These are phyloP conservation scores for Leptomonas pyrrhocoris DNA, from an alignment of 208 protist species.

Conservation along the genomic window DNA sequence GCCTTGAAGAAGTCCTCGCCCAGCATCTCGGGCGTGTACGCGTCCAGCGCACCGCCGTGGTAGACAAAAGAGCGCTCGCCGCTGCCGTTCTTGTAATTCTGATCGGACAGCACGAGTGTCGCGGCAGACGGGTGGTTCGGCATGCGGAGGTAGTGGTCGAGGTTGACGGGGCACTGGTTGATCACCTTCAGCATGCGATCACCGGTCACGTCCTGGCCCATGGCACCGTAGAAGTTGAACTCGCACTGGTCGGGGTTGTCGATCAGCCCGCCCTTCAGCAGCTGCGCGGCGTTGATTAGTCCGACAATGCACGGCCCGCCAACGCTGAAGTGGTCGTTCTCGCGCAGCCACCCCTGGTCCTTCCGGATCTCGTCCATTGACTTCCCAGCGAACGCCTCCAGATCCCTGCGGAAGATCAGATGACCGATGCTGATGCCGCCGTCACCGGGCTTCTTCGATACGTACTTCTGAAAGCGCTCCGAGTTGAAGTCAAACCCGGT, in stretches of 20 bases:
- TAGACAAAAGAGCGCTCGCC: conserved; percentile 44
- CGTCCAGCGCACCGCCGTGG: conserved; percentile 28
- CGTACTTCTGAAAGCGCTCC: conserved; percentile 28
- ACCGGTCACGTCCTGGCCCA: conserved; percentile 34
- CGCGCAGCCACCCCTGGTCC: conserved; percentile 35
- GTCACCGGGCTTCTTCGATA: conserved; percentile 31
- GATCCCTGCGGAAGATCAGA: conserved; percentile 30
- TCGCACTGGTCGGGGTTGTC: conserved; percentile 19
- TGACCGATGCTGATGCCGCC: conserved; percentile 40
- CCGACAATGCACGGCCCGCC: conserved; percentile 41
- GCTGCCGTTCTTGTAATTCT: conserved; percentile 34
- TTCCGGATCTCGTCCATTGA: conserved; percentile 34
- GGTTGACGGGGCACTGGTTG: conserved; percentile 24
- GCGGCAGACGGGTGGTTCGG: conserved; percentile 25
- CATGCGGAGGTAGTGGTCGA: conserved; percentile 13
- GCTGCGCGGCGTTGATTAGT: conserved; percentile 38
- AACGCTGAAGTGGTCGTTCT: conserved; percentile 33
- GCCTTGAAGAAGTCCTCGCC: conserved; percentile 41
- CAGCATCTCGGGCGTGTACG: conserved; percentile 23
- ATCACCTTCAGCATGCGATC: conserved; percentile 28
- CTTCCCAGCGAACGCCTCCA: conserved; percentile 36
- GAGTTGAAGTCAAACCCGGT: conserved; percentile 29
- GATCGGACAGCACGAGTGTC: conserved; percentile 36
- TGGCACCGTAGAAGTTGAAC: conserved; percentile 39
- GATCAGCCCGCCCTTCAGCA: conserved; percentile 26